Conservation (phyloP, 192 early-diverging fungal genomes). For the Kappamyces sp. region DNA sequence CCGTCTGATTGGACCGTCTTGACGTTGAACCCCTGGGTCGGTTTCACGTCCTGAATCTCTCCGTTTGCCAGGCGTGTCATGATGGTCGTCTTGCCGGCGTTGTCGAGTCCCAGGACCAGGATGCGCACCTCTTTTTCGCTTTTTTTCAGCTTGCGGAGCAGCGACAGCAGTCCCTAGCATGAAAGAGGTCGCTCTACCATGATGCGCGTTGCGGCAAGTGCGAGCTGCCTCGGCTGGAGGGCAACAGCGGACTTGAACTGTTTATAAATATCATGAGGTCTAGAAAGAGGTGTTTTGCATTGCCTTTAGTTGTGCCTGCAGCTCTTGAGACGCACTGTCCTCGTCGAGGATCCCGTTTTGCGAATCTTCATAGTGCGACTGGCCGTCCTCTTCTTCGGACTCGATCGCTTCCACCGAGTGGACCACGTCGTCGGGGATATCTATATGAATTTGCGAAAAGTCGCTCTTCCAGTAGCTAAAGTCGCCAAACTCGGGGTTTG, state of each 20-base stretch:
- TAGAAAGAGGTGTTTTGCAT: too few species aligned
- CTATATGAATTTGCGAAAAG: constrained; percentile 15
- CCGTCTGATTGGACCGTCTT: constrained; percentile 51
- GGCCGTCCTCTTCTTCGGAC: too few species aligned
- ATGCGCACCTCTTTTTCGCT: constrained; percentile 45
- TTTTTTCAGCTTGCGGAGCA: constrained; percentile 40
- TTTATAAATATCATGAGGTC: too few species aligned
- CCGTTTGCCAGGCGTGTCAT: constrained; percentile 48
- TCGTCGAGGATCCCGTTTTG: too few species aligned
- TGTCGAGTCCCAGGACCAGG: constrained; percentile 56
- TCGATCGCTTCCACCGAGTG: not conserved
- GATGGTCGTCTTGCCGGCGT: constrained; percentile 54
- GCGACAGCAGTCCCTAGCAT: constrained; percentile 39
- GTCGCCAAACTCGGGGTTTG: constrained; percentile 71
- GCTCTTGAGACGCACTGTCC: too few species aligned
- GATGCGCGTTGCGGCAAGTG: too few species aligned
- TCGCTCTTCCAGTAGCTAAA: constrained; percentile 67
- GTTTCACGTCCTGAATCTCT: constrained; percentile 52
- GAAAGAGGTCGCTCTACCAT: too few species aligned
- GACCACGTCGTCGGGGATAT: not conserved
- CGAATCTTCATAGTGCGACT: too few species aligned
- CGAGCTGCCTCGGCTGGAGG: too few species aligned
- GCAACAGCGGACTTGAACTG: too few species aligned
- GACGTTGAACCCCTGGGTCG: constrained; percentile 61
- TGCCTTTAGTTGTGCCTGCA: too few species aligned